phyloP scores from a whole-genome alignment of 2,329 filamentous ascomycete genomes.

The Westerdykella ornata region DNA sequence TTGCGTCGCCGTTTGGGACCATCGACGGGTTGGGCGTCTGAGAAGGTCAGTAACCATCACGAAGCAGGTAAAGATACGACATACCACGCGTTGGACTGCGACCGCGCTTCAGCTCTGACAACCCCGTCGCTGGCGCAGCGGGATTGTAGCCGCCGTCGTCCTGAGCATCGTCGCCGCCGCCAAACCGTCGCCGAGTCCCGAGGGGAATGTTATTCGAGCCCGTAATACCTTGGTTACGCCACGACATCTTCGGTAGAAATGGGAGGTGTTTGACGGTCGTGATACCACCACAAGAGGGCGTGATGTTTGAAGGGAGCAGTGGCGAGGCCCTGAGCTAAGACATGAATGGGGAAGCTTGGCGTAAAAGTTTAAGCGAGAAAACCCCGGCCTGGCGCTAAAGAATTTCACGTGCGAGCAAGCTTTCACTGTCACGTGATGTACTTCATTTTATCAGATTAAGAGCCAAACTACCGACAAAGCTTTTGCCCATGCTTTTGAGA shows the following conservation, averaged over 20 bases:
- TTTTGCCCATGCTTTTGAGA: no score
- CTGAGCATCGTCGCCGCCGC: conserved; percentile 48
- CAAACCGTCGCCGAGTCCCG: conserved; percentile 75
- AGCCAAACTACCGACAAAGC: no score
- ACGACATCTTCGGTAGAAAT: conserved; percentile 49
- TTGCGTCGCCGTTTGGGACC: conserved; percentile 89
- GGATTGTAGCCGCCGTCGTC: conserved; percentile 44
- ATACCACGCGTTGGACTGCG: conserved; percentile 80
- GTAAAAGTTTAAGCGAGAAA: neutral
- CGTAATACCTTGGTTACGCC: conserved; percentile 74
- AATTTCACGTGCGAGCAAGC: no score
- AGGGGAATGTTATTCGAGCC: conserved; percentile 97
- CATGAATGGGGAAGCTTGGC: neutral
- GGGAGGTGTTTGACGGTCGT: neutral
- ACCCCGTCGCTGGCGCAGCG: conserved; percentile 40
- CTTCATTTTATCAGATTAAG: no score
- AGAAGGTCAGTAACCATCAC: conserved; percentile 5
- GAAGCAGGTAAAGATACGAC: conserved; percentile 24
- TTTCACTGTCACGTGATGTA: no score
- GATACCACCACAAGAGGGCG: neutral
- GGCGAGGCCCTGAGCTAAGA: conserved; percentile 6
- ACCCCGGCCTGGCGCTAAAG: neutral
- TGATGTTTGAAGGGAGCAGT: conserved; percentile 10
- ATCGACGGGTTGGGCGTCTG: conserved; percentile 47
- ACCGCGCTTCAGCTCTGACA: conserved; percentile 67